phyloP scores from a whole-genome alignment of 139 green algal species.

The Volvox africanus region DNA sequence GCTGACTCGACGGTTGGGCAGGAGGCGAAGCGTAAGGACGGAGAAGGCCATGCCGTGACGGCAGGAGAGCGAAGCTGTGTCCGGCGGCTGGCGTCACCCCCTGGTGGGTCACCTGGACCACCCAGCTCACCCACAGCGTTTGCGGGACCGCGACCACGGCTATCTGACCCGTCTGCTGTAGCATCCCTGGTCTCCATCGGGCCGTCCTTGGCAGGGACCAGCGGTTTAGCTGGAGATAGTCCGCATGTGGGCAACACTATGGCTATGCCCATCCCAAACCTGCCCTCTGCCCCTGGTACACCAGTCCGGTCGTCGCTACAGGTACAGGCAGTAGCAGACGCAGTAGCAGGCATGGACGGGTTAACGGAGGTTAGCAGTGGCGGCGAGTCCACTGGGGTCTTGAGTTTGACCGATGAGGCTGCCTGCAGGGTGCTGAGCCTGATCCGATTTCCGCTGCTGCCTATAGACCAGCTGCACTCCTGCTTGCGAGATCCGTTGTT shows the following conservation, averaged over 20 bases:
- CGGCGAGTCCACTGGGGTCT: not conserved
- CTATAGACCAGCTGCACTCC: slow-evolving; percentile 40
- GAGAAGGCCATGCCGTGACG: not conserved
- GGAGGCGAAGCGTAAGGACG: not conserved
- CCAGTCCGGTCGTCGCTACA: too few relatives aligned
- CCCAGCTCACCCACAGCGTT: not conserved
- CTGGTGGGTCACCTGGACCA: not conserved
- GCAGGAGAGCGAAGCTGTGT: not conserved
- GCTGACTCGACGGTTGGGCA: not conserved
- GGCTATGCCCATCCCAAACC: too few relatives aligned
- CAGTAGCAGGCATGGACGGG: too few relatives aligned
- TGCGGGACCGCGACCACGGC: not conserved
- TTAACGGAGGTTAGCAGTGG: not conserved
- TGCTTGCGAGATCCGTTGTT: slow-evolving; percentile 51
- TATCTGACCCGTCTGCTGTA: not conserved
- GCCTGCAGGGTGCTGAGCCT: slow-evolving; percentile 66
- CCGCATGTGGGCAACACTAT: too few relatives aligned
- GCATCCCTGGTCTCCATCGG: not conserved
- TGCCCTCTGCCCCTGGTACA: too few relatives aligned
- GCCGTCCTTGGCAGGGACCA: too few relatives aligned
- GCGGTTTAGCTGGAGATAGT: too few relatives aligned
- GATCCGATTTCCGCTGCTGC: slow-evolving; percentile 76
- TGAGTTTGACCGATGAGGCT: slow-evolving; percentile 32
- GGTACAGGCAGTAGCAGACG: too few relatives aligned
- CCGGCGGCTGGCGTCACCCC: not conserved